Base-by-base conservation (phyloP, 2,329 filamentous ascomycete species). In the Podosphaera leucotricha region DNA sequence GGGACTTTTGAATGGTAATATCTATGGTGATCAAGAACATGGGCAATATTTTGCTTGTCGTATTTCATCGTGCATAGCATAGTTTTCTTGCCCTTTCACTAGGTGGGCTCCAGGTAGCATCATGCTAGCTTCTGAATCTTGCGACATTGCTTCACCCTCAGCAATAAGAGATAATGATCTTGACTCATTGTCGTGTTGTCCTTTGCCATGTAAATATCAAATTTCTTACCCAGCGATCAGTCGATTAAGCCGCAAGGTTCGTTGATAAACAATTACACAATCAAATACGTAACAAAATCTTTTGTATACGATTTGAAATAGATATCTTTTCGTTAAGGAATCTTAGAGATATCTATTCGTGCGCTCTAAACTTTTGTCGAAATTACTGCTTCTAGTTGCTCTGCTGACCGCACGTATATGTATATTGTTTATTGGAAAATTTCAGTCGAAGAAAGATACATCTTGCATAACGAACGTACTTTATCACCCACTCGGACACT, bases 61-160 rank as follows among this genome's bases (percentile, higher is more conserved):
- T 20, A 40, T 40, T 40, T 40, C 21, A 40, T 21, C 24, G 19
- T 26, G n/a, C n/a, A n/a, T n/a, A n/a, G 38, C 38, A 15, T 40
- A 40, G 38, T 40, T 40, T n/a, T 40, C 38, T 40, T 40, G 19
- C 10, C 38, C 38, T 40, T 15, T 40, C 21, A 40, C 22, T 26
- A 1, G 20, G 20, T 40, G 20, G 20, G 19, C 19, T 20, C 19
- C 19, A 21, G 38, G 21, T 26, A 40, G 20, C 21, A 21, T 20
- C 21, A 21, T n/a, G 38, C 38, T 40, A 24, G 15, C 8, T 40
- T 19, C 19, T 24, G 10, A 20, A 24, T 40, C 38, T 40, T 22
- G 38, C 18, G 21, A 26, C 20, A 40, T 40, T 40, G 18, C 20
- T 40, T 40, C 38, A 40, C 38, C 38, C 24, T 40, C 15, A 40